Base-by-base conservation (phyloP, 495 filamentous ascomycete species). In the Bryoglossum gracile region DNA sequence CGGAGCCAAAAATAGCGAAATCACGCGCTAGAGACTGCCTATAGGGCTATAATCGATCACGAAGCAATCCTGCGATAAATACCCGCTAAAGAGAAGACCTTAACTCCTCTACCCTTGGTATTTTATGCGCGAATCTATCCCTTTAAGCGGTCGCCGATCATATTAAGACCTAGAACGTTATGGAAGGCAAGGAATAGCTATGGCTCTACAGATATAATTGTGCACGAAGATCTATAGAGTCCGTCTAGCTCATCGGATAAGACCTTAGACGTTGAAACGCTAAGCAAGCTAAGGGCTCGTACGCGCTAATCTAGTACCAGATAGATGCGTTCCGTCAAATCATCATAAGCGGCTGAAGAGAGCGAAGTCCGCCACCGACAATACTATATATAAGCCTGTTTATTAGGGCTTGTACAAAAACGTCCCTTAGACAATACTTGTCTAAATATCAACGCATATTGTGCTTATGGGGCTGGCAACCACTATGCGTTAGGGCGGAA, bases 1-100 rank as follows among this genome's bases (percentile, higher is more conserved):
- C 62, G 59, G 5, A 55, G 25, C 21, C 61, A 70, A 37, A 54
- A 57, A 26, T 72, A 57, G 65, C 54, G 62, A 24, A 64, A 68
- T 49, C 19, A 39, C 13, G 43, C 41, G 38, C 57, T 46, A n/a
- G 40, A 48, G 36, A 39, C 25, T 50, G 36, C 34, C 48, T 57
- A 43, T 51, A 51, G 54, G 36, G 57, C 26, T 36, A 45, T 39
- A 52, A 53, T 25, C 49, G 61, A 51, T 60, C 59, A 53, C 45
- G 37, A 57, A 34, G 24, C 28, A 54, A 34, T 43, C 58, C 48
- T 54, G 51, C 51, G 45, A 53, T 61, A 28, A 54, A 64, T 42
- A 34, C 58, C 21, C 57, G 53, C 34, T 59, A 46, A 53, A 43
- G 53, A 55, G 36, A 54, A 18, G 63, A 65, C 47, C 62, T 59